Evolutionary conservation across 495 filamentous ascomycete genomes (phyloP), one percentile per base, ranked within the genome.

Genomic region (Aspergillus bridgeri): DNA sequence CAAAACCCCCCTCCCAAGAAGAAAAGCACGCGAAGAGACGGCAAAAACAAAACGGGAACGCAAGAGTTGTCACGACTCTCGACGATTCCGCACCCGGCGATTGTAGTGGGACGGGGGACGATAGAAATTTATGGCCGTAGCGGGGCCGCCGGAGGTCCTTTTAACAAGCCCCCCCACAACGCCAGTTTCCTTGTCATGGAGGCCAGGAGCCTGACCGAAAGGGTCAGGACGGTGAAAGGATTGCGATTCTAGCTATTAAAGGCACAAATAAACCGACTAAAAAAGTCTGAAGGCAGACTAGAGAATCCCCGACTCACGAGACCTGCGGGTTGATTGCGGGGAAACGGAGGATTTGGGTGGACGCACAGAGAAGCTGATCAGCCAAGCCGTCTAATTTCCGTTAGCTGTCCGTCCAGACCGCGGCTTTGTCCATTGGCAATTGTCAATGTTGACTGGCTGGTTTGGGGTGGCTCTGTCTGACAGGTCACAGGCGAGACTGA

Each of bases 91-190:
- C 23, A 44, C 43, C 53, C 43, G 53, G 53, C 42, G 43, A 38
- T 38, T 42, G 46, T 5, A 51, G 48, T 56, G 54, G 54, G 54
- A 48, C 54, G 27, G 44, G 38, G 5, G 53, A 25, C 44, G 53
- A 22, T 47, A 54, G 53, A 54, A 45, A 46, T 54, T 54, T 54
- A 54, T 54, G 53, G 53, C 22, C 42, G 17, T 20, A 43, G 53
- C 53, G 53, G 53, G 53, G 53, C 53, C 44, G 48, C 22, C 22
- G 18, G 48, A 51, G 21, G 48, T 19, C 48, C n/a, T 29, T 17
- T 43, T 11, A 23, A 20, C 21, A 54, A n/a, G 21, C 22, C 23
- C 53, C 52, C 33, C 33, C 33, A 38, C 33, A 38, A 38, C 17
- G 9, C 33, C 33, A 3, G 9, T 15, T 38, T 3, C 27, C 44